Evolutionary conservation across 1,139 yeast genomes (phyloP).

Genomic region (Scheffersomyces segobiensis): DNA sequence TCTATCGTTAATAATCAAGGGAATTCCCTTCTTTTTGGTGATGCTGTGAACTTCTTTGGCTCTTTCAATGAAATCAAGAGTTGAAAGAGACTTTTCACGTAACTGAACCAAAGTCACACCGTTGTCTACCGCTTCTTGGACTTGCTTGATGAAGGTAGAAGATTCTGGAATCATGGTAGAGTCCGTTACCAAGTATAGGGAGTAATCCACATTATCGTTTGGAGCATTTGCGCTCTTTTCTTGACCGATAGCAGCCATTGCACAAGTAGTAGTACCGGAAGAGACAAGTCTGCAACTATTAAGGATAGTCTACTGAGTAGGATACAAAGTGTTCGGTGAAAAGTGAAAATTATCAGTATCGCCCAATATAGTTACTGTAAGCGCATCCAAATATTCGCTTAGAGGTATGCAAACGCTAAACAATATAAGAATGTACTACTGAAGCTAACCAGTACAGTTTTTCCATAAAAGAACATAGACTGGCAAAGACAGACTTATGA

Average conservation of each 20-base stretch:
- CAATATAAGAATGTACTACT: too few relatives aligned
- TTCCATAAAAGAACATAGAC: too few relatives aligned
- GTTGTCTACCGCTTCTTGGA: conserved; percentile 58
- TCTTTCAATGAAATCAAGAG: conserved; percentile 62
- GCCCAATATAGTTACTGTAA: neutral
- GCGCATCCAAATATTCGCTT: conserved; percentile 4
- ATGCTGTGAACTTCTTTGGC: conserved; percentile 64
- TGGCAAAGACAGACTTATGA: too few relatives aligned
- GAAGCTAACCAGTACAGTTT: too few relatives aligned
- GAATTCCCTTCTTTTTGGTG: conserved; percentile 62
- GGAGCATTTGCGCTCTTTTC: neutral
- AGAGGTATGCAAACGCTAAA: neutral
- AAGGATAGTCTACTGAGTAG: too few relatives aligned
- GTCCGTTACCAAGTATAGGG: conserved; percentile 80
- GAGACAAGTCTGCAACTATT: neutral
- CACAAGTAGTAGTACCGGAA: neutral
- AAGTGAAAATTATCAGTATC: neutral
- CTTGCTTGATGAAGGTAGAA: conserved; percentile 58
- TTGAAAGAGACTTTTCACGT: conserved; percentile 75
- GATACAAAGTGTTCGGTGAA: neutral
- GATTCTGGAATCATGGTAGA: conserved; percentile 72
- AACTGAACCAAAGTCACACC: conserved; percentile 85
- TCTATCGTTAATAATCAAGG: conserved; percentile 84
- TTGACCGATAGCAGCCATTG: neutral
- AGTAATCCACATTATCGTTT: conserved; percentile 47